These are phyloP conservation scores for Cryphonectria japonica DNA, from an alignment of 2,329 filamentous ascomycete species.

Conservation along the genomic window DNA sequence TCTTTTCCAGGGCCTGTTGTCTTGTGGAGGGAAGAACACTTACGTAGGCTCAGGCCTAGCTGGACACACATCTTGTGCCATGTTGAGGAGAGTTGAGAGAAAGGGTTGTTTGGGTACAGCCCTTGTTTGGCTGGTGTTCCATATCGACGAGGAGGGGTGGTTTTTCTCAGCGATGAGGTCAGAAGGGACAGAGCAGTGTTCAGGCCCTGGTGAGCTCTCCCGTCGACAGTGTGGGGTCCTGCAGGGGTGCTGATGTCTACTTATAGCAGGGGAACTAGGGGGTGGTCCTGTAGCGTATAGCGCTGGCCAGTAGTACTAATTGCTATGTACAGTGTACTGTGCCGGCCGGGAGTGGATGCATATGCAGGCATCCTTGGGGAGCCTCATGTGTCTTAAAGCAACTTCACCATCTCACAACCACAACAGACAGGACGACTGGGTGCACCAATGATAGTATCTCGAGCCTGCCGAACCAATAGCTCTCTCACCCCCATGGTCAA, in stretches of 20 bases:
- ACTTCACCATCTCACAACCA: constrained; percentile 22
- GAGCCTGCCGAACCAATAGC: neutral
- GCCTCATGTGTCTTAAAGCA: constrained; percentile 26
- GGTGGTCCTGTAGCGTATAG: neutral
- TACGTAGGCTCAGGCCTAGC: constrained; percentile 51
- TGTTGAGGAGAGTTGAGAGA: constrained; percentile 31
- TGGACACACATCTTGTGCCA: constrained; percentile 49
- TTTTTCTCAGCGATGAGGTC: constrained; percentile 25
- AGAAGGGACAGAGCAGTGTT: constrained; percentile 9
- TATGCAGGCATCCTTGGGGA: constrained; percentile 20
- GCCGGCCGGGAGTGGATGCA: constrained; percentile 25
- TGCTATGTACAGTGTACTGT: neutral
- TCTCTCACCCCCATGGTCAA: neutral
- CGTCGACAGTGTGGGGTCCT: neutral
- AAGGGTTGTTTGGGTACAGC: neutral
- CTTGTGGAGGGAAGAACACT: constrained; percentile 32
- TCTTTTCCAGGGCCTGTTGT: neutral
- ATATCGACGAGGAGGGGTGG: neutral
- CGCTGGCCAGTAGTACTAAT: neutral
- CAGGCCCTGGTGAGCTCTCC: neutral
- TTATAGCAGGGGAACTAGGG: neutral
- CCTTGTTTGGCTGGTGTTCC: neutral
- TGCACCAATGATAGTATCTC: neutral
- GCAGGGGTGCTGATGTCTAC: neutral
- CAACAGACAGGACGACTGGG: neutral